Conservation (phyloP, 495 filamentous ascomycete species). For the Aspergillus sclerotioniger region DNA sequence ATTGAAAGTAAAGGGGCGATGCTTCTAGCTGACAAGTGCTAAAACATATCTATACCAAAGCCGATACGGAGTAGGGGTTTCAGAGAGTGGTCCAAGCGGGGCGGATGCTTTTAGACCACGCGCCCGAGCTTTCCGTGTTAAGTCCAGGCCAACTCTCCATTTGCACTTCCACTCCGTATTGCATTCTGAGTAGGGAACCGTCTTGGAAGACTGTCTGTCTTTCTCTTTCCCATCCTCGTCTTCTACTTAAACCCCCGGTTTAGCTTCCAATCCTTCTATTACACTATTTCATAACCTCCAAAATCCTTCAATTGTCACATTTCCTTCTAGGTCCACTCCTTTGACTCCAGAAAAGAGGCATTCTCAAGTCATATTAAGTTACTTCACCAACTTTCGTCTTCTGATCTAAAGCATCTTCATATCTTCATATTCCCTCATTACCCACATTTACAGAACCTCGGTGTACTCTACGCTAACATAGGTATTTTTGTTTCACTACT, state of each 20-base stretch:
- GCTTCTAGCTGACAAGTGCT: no score
- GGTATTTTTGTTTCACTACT: not conserved
- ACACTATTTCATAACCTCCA: not conserved
- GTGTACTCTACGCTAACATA: not conserved
- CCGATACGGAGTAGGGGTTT: no score
- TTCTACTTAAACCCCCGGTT: not conserved
- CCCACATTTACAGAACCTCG: not conserved
- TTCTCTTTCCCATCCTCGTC: constrained; percentile 3
- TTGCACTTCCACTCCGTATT: not conserved
- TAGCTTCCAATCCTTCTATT: not conserved
- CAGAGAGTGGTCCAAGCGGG: constrained; percentile 8
- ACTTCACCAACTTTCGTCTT: not conserved
- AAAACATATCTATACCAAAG: no score
- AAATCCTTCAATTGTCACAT: constrained; percentile 6
- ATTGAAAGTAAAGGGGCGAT: no score
- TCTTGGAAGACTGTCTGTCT: not conserved
- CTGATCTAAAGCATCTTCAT: constrained; percentile 1
- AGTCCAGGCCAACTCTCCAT: constrained; percentile 27
- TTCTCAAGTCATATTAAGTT: constrained; percentile 6
- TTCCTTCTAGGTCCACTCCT: constrained; percentile 2
- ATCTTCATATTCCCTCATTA: not conserved
- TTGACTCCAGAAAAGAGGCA: no score
- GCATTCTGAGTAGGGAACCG: not conserved
- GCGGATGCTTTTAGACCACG: constrained; percentile 12
- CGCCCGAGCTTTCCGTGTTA: constrained; percentile 21